Percentiles rank a stretch among this genome's conserved stretches.
Evolutionary conservation across 352 stramenopile genomes (phyloP).

Genomic region (Peronospora belbahrii): DNA sequence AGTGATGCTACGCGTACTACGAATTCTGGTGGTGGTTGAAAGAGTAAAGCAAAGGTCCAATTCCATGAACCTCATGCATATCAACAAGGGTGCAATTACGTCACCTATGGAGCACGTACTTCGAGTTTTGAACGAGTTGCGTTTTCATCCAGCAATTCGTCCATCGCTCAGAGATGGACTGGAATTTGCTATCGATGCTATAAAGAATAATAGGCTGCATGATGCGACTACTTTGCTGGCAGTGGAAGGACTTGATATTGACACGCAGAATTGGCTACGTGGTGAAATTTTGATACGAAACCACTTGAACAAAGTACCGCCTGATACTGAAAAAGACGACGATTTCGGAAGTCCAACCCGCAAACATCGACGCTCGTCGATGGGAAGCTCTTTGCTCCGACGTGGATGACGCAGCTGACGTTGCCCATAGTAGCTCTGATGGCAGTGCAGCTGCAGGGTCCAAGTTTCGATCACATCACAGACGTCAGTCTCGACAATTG

Average conservation of each 20-base stretch:
- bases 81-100: conserved; percentile 53
- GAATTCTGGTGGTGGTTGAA: conserved; percentile 84
- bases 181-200: conserved; percentile 76
- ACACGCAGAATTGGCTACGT: conserved; percentile 81
- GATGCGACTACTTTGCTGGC: conserved; percentile 64
- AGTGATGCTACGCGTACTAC: conserved; percentile 68
- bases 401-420: conserved; percentile 3
- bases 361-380: conserved; percentile 17
- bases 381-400: conserved; percentile 19
- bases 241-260: conserved; percentile 61
- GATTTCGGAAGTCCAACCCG: conserved; percentile 5
- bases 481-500: conserved; percentile 15
- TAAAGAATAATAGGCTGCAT: conserved; percentile 84
- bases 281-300: conserved; percentile 68
- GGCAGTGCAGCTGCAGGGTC: not conserved
- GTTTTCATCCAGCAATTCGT: conserved; percentile 64
- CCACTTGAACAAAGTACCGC: conserved; percentile 57
- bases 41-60: conserved; percentile 71
- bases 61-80: conserved; percentile 65
- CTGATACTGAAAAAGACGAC: conserved; percentile 32
- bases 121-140: conserved; percentile 60
- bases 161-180: conserved; percentile 47
- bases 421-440: conserved; percentile 5
- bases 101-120: conserved; percentile 78
- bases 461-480: conserved; percentile 7